Base-by-base conservation (phyloP, 768 basidiomycete genomes). In the Pleurotus pulmonarius region DNA sequence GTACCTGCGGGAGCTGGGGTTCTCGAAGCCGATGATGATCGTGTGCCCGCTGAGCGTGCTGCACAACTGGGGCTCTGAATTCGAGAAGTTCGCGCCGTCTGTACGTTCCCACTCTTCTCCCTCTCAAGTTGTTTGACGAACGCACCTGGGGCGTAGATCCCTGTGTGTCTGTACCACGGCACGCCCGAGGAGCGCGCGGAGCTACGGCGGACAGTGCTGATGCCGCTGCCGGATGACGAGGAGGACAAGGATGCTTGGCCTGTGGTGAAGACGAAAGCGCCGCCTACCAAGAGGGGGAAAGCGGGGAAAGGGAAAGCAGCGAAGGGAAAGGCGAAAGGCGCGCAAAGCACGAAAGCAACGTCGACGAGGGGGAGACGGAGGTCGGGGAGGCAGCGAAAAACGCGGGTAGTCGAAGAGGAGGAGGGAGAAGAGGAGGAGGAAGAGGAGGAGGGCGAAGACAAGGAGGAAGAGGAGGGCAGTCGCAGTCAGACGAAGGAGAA, bases 21-120 rank as follows among this genome's bases (percentile, higher is more conserved):
- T 88, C 46, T 78, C 77, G 58, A 80, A 82, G 13, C 91, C 92
- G 0, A 90, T 95, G 70, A 79, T 99, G 22, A 72, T 99, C 56
- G 93, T 98, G 16, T 94, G 92, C 59, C 97, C 97, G 0, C 82
- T 98, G 1, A 93, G 92, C 45, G 96, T 98, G 11, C 72, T 98
- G 13, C 88, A 94, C 64, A 96, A 95, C 63, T 98, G 95, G 94
- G 72, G 79, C 3, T 82, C 85, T 49, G 94, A 98, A 66, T 97
- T 92, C 66, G 69, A 71, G 40, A 87, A 87, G 54, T 97, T 96
- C 67, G 88, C 92, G 8, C 94, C 94, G 3, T 65, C 77, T 12
- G 88, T 94, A 63, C 57, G 83, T 69, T 4, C 44, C 39, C 7
- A 3, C 56, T 5, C 41, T 25, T 24, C 55, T 53, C 53, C 57